Base-by-base conservation (phyloP, 768 basidiomycete species). In the Boletus subcaerulescens region DNA sequence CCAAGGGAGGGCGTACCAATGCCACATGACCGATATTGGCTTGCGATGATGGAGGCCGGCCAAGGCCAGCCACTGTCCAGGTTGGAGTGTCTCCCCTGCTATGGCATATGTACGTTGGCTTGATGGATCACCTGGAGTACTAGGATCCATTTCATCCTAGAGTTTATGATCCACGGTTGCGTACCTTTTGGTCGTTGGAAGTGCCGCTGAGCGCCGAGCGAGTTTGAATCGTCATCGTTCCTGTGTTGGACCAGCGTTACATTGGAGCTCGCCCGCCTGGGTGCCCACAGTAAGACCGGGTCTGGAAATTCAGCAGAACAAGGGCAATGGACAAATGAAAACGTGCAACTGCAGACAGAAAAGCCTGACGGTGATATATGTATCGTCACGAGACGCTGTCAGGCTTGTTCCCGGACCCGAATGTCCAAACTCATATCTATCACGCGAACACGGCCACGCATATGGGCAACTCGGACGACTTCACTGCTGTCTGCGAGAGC, bases 381-480 rank as follows among this genome's bases (percentile, higher is more conserved):
- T 7, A 24, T 24, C 24, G 24, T 24, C 24, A 24, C 24, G 36
- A 46, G 20, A 17, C 22, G 17, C 22, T 32, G 18, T n/a, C 29
- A 29, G 8, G 29, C 29, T 45, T 41, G 32, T 61, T 43, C 35
- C 8, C 15, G 9, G 26, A 29, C 35, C 54, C 52, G 52, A 51
- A 60, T 65, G 60, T 57, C 57, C 40, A 65, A 52, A 55, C 57
- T 48, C 48, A 64, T 68, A 43, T 63, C 62, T 7, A 48, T 60
- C 50, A 48, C 57, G 31, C 64, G 57, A 43, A 57, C 52, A 40
- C 61, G 61, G 15, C 40, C 60, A 29, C 8, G 8, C 24, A 18
- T 41, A 55, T 58, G 62, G 57, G 11, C 53, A 35, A 32, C 55
- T 33, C 42, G 49, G 29, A 44, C 58, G 18, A 36, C 52, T 42